Base-by-base conservation (phyloP, 495 filamentous ascomycete species). In the Alectoria sarmentosa region DNA sequence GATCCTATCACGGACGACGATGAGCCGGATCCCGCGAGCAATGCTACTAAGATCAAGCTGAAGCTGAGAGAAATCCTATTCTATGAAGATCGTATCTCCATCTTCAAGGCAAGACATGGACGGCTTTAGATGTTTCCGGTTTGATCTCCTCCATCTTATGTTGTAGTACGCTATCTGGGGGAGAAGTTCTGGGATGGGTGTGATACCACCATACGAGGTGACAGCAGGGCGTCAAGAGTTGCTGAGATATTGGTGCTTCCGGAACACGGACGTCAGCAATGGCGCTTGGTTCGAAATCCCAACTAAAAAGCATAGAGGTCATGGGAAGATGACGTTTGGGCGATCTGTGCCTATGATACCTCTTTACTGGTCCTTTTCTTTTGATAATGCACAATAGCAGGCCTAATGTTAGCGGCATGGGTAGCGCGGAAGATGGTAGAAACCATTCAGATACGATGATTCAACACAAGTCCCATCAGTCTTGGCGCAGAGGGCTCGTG, bases 81-180 rank as follows among this genome's bases (percentile, higher is more conserved):
- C 75, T 92, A 91, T 69, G 91, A 95, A 67, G 90, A 95, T 71
- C 91, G 91, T 73, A 86, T 94, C 41, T 86, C 86, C 8, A 87
- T 96, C 66, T 93, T 94, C 76, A 88, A 85, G 75, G 88, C 88
- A 15, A 84, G 90, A 59, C 87, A 91, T 75, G 88, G 86, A 64
- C 80, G 81, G 72, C 75, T 93, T 65, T 92, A 79, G 52, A 0
- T 17, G 2, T 34, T 4, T 10, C 3, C 7, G 17, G 0, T 55
- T 52, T 30, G n/a, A 28, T 28, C 10, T 49, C 23, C 15, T 48
- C 44, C 10, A 4, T n/a, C n/a, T n/a, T n/a, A n/a, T n/a, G n/a
- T n/a, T n/a, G n/a, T n/a, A n/a, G n/a, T n/a, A n/a, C n/a, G n/a
- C n/a, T n/a, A n/a, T n/a, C n/a, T n/a, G n/a, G n/a, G n/a, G n/a